Evolutionary conservation across 768 basidiomycete species (phyloP).

Genomic region (Hypsizygus marmoreus): DNA sequence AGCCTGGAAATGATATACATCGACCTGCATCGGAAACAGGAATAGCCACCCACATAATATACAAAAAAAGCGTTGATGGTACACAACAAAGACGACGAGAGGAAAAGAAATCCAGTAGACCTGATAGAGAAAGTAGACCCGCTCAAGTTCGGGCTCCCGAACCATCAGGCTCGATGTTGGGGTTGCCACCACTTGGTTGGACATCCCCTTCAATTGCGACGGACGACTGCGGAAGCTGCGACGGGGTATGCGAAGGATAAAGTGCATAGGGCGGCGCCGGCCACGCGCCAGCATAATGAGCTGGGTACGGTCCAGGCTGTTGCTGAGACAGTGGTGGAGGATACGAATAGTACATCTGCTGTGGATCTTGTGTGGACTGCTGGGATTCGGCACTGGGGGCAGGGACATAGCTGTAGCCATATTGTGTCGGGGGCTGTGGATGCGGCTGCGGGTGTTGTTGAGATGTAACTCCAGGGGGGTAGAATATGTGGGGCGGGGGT

Average conservation of each 20-base stretch:
- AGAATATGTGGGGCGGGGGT: too few species aligned
- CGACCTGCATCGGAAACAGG: too few species aligned
- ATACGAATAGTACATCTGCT: slow-evolving; percentile 12
- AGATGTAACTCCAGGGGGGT: slow-evolving; percentile 6
- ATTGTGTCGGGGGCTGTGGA: slow-evolving; percentile 9
- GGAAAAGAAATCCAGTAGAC: too few species aligned
- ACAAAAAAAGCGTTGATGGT: too few species aligned
- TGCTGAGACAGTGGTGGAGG: too few species aligned
- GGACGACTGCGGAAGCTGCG: slow-evolving; percentile 22
- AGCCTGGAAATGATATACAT: too few species aligned
- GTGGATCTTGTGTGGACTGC: slow-evolving; percentile 1
- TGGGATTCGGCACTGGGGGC: slow-evolving; percentile 3
- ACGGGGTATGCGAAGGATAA: not conserved
- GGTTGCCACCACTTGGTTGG: not conserved
- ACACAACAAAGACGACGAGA: too few species aligned
- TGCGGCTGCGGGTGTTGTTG: slow-evolving; percentile 9
- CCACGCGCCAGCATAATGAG: slow-evolving; percentile 2
- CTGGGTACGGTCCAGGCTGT: slow-evolving; percentile 6
- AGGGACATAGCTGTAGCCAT: slow-evolving; percentile 9
- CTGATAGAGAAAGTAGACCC: too few species aligned
- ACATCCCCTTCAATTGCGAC: slow-evolving; percentile 11
- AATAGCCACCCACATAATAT: too few species aligned
- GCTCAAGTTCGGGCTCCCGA: too few species aligned
- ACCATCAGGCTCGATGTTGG: slow-evolving; percentile 4
- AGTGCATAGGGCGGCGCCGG: not conserved